Evolutionary conservation across 1,284 basidiomycete genomes (phyloP).

Genomic region (Papiliotrema terrestris): DNA sequence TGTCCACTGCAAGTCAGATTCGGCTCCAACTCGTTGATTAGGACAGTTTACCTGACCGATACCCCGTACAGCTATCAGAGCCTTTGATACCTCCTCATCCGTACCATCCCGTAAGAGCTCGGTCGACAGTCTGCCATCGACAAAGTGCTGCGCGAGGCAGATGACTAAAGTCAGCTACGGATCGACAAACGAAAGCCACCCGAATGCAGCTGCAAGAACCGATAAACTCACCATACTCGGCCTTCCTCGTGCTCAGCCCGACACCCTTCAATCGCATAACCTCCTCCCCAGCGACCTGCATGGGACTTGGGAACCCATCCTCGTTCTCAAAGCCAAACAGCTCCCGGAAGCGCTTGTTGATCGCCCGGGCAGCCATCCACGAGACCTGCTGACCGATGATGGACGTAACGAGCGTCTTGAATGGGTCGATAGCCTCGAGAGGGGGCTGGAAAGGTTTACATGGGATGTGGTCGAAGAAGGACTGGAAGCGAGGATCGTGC

Average conservation of each 20-base stretch:
- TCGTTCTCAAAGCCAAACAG: slow-evolving; percentile 59
- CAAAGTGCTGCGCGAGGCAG: slow-evolving; percentile 71
- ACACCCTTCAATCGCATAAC: slow-evolving; percentile 61
- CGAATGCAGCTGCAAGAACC: neutral
- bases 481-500: slow-evolving; percentile 67
- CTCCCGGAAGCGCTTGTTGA: slow-evolving; percentile 75
- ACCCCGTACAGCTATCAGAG: slow-evolving; percentile 73
- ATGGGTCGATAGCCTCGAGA: slow-evolving; percentile 31
- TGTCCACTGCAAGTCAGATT: slow-evolving; percentile 40
- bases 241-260: slow-evolving; percentile 74
- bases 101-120: slow-evolving; percentile 64
- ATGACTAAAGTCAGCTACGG: slow-evolving; percentile 55
- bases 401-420: slow-evolving; percentile 61
- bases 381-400: slow-evolving; percentile 87
- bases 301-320: slow-evolving; percentile 63
- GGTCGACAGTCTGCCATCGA: slow-evolving; percentile 70
- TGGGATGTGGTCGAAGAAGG: slow-evolving; percentile 55
- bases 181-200: neutral
- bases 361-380: slow-evolving; percentile 81
- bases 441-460: slow-evolving; percentile 31
- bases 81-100: slow-evolving; percentile 69
- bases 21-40: neutral
- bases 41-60: slow-evolving; percentile 63
- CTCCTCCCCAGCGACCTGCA: slow-evolving; percentile 62
- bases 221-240: slow-evolving; percentile 66